phyloP scores from a whole-genome alignment of 495 filamentous ascomycete species.

The Penicillium waksmanii region DNA sequence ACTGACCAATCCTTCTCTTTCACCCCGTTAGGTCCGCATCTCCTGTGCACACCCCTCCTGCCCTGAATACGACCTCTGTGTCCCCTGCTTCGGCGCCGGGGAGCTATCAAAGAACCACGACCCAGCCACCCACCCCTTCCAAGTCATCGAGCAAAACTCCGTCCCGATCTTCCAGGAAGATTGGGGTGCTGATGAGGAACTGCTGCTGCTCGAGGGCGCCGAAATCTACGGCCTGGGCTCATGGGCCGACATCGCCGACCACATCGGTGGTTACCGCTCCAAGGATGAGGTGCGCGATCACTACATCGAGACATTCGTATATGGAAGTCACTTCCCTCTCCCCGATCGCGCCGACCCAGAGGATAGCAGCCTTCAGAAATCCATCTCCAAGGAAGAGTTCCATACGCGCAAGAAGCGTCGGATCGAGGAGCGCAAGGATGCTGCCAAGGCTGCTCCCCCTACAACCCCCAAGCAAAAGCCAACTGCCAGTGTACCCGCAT shows the following conservation, averaged over 20 bases:
- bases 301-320: constrained; percentile 84
- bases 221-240: constrained; percentile 96
- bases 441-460: constrained; percentile 79
- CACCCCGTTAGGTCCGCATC: constrained; percentile 76
- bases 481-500: constrained; percentile 88
- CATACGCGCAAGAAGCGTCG: constrained; percentile 91
- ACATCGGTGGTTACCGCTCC: constrained; percentile 90
- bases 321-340: constrained; percentile 81
- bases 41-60: constrained; percentile 82
- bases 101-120: constrained; percentile 78
- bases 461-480: constrained; percentile 93
- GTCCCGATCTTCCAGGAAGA: constrained; percentile 94
- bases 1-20: background rate
- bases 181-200: constrained; percentile 97
- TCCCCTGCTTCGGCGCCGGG: constrained; percentile 87
- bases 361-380: constrained; percentile 73
- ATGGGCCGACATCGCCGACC: constrained; percentile 97
- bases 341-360: constrained; percentile 80
- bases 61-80: constrained; percentile 95
- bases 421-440: constrained; percentile 91
- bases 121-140: constrained; percentile 80
- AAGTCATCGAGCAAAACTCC: constrained; percentile 97
- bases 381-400: constrained; percentile 88
- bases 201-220: constrained; percentile 90
- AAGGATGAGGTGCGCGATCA: constrained; percentile 96